Conservation (phyloP, 768 basidiomycete genomes). For the Suillus cothurnatus region DNA sequence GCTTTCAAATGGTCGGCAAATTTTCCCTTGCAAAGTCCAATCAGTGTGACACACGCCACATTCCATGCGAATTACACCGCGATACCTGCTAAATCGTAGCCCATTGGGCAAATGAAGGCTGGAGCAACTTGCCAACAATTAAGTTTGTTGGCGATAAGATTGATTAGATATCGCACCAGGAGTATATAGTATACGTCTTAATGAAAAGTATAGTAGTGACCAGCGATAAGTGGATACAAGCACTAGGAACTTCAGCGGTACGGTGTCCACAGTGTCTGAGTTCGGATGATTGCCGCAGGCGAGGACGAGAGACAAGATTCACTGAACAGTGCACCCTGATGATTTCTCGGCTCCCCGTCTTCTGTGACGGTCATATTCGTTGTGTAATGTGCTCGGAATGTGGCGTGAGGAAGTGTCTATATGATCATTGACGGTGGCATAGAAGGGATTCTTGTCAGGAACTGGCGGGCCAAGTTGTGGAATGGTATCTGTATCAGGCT, state of each 20-base stretch:
- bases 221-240: background rate
- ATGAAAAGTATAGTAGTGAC: background rate
- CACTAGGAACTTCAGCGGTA: background rate
- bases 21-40: too few relatives aligned
- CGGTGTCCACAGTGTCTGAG: background rate
- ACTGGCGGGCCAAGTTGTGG: constrained; percentile 9
- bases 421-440: constrained; percentile 7
- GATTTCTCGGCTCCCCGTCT: constrained; percentile 31
- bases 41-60: background rate
- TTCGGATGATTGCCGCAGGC: background rate
- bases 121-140: background rate
- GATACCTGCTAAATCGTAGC: background rate
- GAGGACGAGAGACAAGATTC: constrained; percentile 1
- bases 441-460: constrained; percentile 15
- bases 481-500: constrained; percentile 32
- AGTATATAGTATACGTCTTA: background rate
- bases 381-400: constrained; percentile 11
- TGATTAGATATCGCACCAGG: background rate
- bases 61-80: background rate
- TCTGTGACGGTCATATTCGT: constrained; percentile 26
- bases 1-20: too few relatives aligned
- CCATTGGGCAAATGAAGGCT: background rate
- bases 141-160: background rate
- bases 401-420: constrained; percentile 15
- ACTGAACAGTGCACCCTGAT: constrained; percentile 30